Conservation (phyloP, 352 stramenopile genomes). For the Phytophthora tentaculata region DNA sequence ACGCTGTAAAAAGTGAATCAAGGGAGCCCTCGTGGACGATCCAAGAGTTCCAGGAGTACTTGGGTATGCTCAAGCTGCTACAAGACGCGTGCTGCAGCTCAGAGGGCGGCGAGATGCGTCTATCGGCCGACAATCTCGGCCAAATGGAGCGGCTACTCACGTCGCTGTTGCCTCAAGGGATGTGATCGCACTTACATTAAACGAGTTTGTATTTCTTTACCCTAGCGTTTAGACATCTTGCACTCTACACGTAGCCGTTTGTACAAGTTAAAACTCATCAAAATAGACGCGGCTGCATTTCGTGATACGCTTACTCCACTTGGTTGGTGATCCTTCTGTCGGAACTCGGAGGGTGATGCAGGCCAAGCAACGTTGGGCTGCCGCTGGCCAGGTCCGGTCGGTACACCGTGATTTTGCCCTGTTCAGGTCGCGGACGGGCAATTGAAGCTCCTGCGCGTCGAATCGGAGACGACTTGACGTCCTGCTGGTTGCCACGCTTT, state of each 20-base stretch:
- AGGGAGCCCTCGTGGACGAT: slow-evolving; percentile 40
- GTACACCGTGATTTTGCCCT: slow-evolving; percentile 46
- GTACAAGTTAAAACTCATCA: slow-evolving; percentile 38
- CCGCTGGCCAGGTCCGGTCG: slow-evolving; percentile 22
- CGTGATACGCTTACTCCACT: slow-evolving; percentile 30
- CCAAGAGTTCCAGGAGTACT: slow-evolving; percentile 54
- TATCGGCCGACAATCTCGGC: slow-evolving; percentile 42
- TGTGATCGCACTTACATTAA: slow-evolving; percentile 6
- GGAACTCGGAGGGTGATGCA: slow-evolving; percentile 13
- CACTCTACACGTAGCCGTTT: slow-evolving; percentile 24
- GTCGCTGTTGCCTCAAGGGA: slow-evolving; percentile 45
- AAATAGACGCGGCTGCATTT: slow-evolving; percentile 50
- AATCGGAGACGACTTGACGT: slow-evolving; percentile 25
- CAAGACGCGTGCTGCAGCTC: slow-evolving; percentile 38
- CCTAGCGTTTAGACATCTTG: slow-evolving; percentile 30
- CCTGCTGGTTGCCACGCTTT: slow-evolving; percentile 19
- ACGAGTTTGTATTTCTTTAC: slow-evolving; percentile 12
- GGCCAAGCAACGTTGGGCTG: background rate
- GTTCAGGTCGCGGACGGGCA: slow-evolving; percentile 14
- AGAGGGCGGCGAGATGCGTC: slow-evolving; percentile 30
- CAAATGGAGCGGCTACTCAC: slow-evolving; percentile 58
- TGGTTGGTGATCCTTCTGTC: slow-evolving; percentile 22
- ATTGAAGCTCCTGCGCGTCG: slow-evolving; percentile 29
- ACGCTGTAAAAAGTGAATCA: slow-evolving; percentile 1
- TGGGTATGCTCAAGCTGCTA: slow-evolving; percentile 47